Evolutionary conservation across 2,329 filamentous ascomycete genomes (phyloP).

Genomic region (Aspergillus vadensis): DNA sequence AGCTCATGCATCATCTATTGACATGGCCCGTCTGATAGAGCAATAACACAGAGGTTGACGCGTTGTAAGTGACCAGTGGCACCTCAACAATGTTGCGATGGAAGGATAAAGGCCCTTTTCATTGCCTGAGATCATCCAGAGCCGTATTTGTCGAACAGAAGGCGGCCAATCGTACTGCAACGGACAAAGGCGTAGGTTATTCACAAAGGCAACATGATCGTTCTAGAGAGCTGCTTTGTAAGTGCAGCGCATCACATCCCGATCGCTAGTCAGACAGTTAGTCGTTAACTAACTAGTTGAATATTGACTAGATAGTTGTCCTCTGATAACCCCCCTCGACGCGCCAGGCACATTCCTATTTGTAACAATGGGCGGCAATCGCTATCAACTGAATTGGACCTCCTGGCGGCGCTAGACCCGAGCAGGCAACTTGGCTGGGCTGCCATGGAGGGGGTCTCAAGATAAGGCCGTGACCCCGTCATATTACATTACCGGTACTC

Average conservation of each 20-base stretch:
- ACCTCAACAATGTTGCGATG: not conserved
- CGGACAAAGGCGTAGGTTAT: not conserved
- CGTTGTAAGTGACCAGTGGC: not conserved
- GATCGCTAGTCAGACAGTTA: too few species aligned
- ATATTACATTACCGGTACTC: conserved; percentile 7
- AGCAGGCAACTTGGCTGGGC: not conserved
- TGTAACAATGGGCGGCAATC: not conserved
- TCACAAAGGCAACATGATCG: not conserved
- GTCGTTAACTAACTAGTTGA: too few species aligned
- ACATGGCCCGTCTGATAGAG: not conserved
- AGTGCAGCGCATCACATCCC: too few species aligned
- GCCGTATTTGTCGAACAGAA: not conserved
- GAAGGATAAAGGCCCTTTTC: not conserved
- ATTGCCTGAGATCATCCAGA: not conserved
- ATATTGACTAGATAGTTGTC: not conserved
- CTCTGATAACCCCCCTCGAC: not conserved
- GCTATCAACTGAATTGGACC: not conserved
- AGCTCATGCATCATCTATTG: not conserved
- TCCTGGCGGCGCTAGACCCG: not conserved
- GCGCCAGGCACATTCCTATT: conserved; percentile 4
- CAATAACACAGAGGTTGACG: not conserved
- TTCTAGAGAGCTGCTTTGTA: too few species aligned
- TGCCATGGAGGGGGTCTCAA: not conserved
- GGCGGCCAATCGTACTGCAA: not conserved
- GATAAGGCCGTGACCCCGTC: conserved; percentile 2